Evolutionary conservation across 345 rosid genomes (phyloP).

Genomic region (Garcia nutans): DNA sequence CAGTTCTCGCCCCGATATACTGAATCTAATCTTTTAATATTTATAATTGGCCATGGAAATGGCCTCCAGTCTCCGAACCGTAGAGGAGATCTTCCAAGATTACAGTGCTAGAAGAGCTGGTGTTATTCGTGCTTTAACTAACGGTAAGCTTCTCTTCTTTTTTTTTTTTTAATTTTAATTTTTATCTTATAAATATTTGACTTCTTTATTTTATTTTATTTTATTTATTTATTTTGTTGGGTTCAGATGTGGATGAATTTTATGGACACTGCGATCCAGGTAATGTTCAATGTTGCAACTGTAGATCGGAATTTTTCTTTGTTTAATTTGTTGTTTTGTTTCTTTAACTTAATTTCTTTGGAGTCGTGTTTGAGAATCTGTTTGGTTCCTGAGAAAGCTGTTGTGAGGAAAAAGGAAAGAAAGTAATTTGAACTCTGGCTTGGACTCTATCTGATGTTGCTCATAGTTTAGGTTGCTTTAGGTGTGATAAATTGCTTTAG

Average conservation of each 20-base stretch:
- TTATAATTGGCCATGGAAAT: conserved; percentile 21
- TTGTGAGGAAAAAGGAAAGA: neutral
- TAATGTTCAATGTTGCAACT: conserved; percentile 8
- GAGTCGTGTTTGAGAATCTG: neutral
- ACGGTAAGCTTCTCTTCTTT: conserved; percentile 2
- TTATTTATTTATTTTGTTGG: neutral
- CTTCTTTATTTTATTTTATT: neutral
- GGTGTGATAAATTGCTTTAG: neutral
- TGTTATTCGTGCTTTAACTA: conserved; percentile 26
- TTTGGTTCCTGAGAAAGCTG: conserved; percentile 4
- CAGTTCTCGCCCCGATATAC: neutral
- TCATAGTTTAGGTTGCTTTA: neutral
- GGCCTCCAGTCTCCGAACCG: conserved; percentile 25
- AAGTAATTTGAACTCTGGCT: neutral
- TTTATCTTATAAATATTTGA: neutral
- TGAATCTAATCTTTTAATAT: neutral
- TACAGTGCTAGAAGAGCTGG: conserved; percentile 25
- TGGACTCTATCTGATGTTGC: neutral
- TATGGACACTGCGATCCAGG: conserved; percentile 28
- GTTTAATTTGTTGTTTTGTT: neutral
- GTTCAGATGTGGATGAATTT: conserved; percentile 23
- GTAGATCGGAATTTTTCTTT: conserved; percentile 9
- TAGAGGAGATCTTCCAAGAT: conserved; percentile 26
- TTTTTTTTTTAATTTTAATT: neutral
- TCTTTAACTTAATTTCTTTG: neutral